phyloP scores from a whole-genome alignment of 1,284 basidiomycete genomes.

The Naganishia sp. region DNA sequence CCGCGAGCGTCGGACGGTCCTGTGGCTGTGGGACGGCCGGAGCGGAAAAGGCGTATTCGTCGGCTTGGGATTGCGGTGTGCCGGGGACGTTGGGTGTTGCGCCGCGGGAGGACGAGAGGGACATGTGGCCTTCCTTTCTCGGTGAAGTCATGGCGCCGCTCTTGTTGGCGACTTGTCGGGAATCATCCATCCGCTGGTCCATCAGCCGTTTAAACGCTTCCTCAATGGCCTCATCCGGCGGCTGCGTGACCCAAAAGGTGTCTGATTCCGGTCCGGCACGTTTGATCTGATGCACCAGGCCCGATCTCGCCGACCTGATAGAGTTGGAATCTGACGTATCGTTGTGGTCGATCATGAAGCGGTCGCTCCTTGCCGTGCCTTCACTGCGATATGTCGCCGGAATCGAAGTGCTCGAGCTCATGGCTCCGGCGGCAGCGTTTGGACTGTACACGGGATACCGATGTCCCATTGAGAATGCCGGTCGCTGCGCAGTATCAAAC shows the following conservation, averaged over 20 bases:
- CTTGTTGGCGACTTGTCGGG: conserved; percentile 13
- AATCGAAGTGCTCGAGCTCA: conserved; percentile 16
- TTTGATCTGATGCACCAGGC: conserved; percentile 1
- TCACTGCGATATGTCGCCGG: conserved; percentile 21
- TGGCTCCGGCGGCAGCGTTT: not conserved
- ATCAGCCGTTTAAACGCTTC: conserved; percentile 25
- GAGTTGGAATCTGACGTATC: conserved; percentile 14
- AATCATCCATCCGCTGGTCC: conserved; percentile 27
- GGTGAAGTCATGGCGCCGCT: conserved; percentile 6
- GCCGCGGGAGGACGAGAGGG: conserved; percentile 14
- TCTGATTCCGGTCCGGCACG: conserved; percentile 25
- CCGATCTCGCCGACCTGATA: conserved; percentile 15
- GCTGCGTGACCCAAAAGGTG: conserved; percentile 23
- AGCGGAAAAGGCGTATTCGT: conserved; percentile 1
- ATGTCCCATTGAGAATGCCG: conserved; percentile 20
- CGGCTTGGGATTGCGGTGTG: conserved; percentile 16
- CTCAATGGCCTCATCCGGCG: conserved; percentile 20
- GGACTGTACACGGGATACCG: conserved; percentile 25
- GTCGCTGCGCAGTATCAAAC: conserved; percentile 10
- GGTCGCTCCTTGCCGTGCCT: conserved; percentile 7
- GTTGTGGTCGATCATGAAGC: conserved; percentile 4
- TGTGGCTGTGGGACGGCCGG: conserved; percentile 2
- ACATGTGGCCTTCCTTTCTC: conserved; percentile 20
- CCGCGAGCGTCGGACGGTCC: conserved; percentile 11
- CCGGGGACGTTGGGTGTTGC: conserved; percentile 8